Evolutionary conservation across 345 rosid species (phyloP), one percentile per base, ranked within the genome.

Genomic region (thale cress (Arabidopsis thaliana)): DNA sequence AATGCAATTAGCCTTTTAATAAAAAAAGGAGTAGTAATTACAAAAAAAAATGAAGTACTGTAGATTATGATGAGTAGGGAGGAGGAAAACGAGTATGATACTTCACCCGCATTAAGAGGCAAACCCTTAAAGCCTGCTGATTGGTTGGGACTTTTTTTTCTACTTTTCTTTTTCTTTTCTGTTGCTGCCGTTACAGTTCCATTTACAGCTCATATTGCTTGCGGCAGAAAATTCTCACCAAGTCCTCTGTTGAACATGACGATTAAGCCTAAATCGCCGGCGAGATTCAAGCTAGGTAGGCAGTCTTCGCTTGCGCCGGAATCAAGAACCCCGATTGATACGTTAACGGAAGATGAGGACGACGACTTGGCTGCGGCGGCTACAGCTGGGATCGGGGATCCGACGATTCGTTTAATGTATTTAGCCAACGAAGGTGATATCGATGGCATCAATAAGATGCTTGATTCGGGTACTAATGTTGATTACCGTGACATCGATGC

Each of bases 391-490:
- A 42, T 79, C n/a, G 71, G 81, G 41, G 89, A 84, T 79, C 85
- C 90, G 5, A 80, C 87, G 61, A 83, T 91, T 65, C 78, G 90
- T 71, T 73, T 91, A 20, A 89, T 89, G 93, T 91, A 91, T 81
- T 48, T 84, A 73, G 90, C 90, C 38, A 87, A 85, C 81, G 95
- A 88, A 70, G 93, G 95, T 40, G 93, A 91, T 40, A 67, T 89
- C 63, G 90, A 84, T 32, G 90, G 89, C 55, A 84, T 91, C 30
- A 83, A 81, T 24, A 87, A 83, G 75, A 80, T 86, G 30, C 38
- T 91, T 64, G 84, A 84, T 67, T 86, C 88, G 4, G 95, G 90
- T n/a, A 81, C 86, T 58, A 63, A 89, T 74, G 85, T 87, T 59
- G 87, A 89, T 81, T 89, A 87, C 78, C 72, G 74, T 48, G 95